These are phyloP conservation scores for Vaucheria bursata DNA, from an alignment of 352 stramenopile genomes.

Conservation along the genomic window DNA sequence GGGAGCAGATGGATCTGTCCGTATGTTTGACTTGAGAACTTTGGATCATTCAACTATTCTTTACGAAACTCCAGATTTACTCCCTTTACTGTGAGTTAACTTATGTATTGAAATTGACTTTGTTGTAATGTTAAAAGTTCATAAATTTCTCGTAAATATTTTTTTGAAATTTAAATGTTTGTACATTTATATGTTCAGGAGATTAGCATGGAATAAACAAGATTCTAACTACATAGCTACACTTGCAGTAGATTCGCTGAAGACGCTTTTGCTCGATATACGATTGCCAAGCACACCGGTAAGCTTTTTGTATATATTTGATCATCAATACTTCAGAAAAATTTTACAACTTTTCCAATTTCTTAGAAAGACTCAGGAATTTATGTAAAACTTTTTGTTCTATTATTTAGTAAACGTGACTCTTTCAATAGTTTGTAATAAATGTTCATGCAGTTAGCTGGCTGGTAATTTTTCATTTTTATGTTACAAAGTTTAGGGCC, in stretches of 20 bases:
- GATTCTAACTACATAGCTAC: slow-evolving; percentile 92
- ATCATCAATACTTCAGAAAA: not conserved
- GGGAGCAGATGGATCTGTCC: slow-evolving; percentile 86
- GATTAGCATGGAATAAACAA: slow-evolving; percentile 61
- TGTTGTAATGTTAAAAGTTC: too few relatives aligned
- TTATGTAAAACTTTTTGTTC: not conserved
- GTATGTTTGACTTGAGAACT: slow-evolving; percentile 90
- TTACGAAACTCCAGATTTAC: slow-evolving; percentile 77
- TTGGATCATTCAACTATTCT: slow-evolving; percentile 89
- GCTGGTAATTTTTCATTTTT: not conserved
- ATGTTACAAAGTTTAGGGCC: not conserved
- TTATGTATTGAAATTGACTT: too few relatives aligned
- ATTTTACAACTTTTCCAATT: not conserved
- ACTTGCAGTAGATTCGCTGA: slow-evolving; percentile 77
- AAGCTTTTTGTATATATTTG: not conserved
- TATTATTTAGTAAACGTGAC: not conserved
- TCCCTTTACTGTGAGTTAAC: slow-evolving; percentile 80
- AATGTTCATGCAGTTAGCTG: not conserved
- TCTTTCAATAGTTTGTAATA: not conserved
- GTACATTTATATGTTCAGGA: not conserved
- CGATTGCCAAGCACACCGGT: slow-evolving; percentile 59
- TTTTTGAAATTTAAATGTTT: not conserved
- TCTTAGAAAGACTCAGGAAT: not conserved
- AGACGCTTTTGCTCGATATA: slow-evolving; percentile 89
- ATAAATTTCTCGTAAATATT: too few relatives aligned